A percentile compares a stretch with the other conserved stretches of the same genome.
These are phyloP conservation scores for Hymenoscyphus occultus DNA, from an alignment of 2,329 filamentous ascomycete genomes.

Conservation along the genomic window DNA sequence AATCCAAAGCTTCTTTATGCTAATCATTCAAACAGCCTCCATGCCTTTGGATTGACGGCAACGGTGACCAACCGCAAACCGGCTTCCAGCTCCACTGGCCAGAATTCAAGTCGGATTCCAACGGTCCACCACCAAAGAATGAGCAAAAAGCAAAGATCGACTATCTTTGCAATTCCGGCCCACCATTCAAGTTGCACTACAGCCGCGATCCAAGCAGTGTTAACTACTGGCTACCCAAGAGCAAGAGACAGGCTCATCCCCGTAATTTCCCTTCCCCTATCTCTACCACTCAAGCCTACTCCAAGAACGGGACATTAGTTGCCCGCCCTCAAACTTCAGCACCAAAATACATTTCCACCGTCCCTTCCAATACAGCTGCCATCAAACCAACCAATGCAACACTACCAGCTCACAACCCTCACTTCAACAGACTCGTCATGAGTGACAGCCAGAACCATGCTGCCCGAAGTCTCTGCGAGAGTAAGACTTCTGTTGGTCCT, in stretches of 20 bases:
- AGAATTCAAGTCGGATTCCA: neutral
- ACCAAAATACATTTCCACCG: neutral
- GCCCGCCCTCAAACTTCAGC: neutral
- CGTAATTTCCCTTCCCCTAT: neutral
- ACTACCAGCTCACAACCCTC: neutral
- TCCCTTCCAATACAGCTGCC: neutral
- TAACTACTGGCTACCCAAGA: neutral
- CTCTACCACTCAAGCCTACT: neutral
- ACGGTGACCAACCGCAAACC: neutral
- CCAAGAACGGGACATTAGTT: neutral
- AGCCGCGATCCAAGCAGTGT: neutral
- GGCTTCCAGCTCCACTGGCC: neutral
- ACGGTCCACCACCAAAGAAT: no score
- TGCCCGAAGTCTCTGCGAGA: neutral
- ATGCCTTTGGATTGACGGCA: neutral
- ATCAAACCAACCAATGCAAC: neutral
- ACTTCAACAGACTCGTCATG: neutral
- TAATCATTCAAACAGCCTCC: neutral
- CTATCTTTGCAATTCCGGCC: neutral
- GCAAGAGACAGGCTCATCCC: neutral
- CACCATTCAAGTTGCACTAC: neutral
- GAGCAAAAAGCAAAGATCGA: no score
- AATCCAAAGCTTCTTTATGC: neutral
- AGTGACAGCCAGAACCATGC: neutral
- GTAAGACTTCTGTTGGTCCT: neutral